Evolutionary conservation across 768 basidiomycete genomes (phyloP).

Genomic region (Boletus bicolor): DNA sequence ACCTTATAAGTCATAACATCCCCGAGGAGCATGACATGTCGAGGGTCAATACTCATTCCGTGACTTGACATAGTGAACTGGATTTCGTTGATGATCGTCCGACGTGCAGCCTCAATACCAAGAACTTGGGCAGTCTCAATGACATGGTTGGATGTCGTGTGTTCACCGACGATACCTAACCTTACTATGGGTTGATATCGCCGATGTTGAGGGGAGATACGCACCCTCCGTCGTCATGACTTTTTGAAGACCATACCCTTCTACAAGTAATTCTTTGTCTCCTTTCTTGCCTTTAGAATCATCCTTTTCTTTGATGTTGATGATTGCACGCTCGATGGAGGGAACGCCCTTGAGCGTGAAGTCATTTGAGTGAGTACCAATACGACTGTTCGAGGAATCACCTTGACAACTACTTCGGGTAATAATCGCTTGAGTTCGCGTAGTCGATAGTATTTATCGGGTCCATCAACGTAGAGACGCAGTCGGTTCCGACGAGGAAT

Average conservation of each 20-base stretch:
- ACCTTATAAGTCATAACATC: slow-evolving; percentile 99
- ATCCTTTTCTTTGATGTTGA: slow-evolving; percentile 91
- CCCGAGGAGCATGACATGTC: slow-evolving; percentile 96
- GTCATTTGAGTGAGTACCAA: not conserved
- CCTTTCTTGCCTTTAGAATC: slow-evolving; percentile 76
- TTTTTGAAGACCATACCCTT: slow-evolving; percentile 94
- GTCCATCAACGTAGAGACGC: slow-evolving; percentile 74
- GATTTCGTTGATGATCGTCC: slow-evolving; percentile 94
- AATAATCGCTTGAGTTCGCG: slow-evolving; percentile 84
- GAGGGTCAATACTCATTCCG: slow-evolving; percentile 97
- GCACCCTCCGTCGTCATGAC: slow-evolving; percentile 96
- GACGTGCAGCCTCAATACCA: slow-evolving; percentile 96
- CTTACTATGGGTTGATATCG: not conserved
- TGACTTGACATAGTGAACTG: slow-evolving; percentile 96
- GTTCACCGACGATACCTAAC: slow-evolving; percentile 84
- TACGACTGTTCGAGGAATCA: slow-evolving; percentile 23
- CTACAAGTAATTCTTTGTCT: slow-evolving; percentile 90
- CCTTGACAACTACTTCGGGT: slow-evolving; percentile 88
- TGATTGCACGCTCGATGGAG: slow-evolving; percentile 87
- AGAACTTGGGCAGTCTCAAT: slow-evolving; percentile 93
- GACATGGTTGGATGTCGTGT: slow-evolving; percentile 94
- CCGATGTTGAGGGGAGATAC: slow-evolving; percentile 7
- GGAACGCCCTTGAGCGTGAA: slow-evolving; percentile 63
- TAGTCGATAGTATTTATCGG: slow-evolving; percentile 78
- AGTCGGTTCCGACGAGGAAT: slow-evolving; percentile 72